phyloP scores from a whole-genome alignment of 495 filamentous ascomycete genomes.

The Hypomontagnella submonticulosa region DNA sequence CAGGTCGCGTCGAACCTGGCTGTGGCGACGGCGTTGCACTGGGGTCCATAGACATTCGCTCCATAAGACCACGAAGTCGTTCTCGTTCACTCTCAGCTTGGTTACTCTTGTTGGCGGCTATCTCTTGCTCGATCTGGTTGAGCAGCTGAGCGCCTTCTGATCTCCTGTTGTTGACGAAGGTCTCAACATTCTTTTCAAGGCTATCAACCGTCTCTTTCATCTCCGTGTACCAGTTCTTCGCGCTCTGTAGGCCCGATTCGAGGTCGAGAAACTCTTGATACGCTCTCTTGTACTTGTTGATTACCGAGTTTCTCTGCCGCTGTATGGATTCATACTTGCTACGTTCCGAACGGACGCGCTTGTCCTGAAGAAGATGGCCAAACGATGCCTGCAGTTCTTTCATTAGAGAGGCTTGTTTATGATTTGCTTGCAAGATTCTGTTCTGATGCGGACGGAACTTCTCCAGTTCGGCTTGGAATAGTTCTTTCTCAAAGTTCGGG shows the following conservation, averaged over 20 bases:
- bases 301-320: conserved; percentile 80
- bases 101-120: conserved; percentile 70
- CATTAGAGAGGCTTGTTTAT: conserved; percentile 93
- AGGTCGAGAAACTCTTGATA: conserved; percentile 94
- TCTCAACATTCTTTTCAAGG: conserved; percentile 95
- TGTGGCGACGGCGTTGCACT: conserved; percentile 58
- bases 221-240: conserved; percentile 91
- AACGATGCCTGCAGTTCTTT: conserved; percentile 93
- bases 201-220: conserved; percentile 96
- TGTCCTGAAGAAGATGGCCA: conserved; percentile 89
- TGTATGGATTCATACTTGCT: conserved; percentile 92
- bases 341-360: conserved; percentile 91
- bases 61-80: conserved; percentile 89
- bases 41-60: conserved; percentile 86
- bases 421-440: conserved; percentile 87
- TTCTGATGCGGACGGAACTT: conserved; percentile 96
- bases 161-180: conserved; percentile 92
- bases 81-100: conserved; percentile 89
- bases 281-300: conserved; percentile 88
- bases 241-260: conserved; percentile 83
- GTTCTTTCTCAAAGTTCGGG: conserved; percentile 83
- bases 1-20: conserved; percentile 59
- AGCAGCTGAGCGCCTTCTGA: conserved; percentile 92
- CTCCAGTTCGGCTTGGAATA: conserved; percentile 94
- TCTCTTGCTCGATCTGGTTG: conserved; percentile 84